phyloP scores from a whole-genome alignment of 2,329 filamentous ascomycete genomes.

The Trichothecium sympodiale region DNA sequence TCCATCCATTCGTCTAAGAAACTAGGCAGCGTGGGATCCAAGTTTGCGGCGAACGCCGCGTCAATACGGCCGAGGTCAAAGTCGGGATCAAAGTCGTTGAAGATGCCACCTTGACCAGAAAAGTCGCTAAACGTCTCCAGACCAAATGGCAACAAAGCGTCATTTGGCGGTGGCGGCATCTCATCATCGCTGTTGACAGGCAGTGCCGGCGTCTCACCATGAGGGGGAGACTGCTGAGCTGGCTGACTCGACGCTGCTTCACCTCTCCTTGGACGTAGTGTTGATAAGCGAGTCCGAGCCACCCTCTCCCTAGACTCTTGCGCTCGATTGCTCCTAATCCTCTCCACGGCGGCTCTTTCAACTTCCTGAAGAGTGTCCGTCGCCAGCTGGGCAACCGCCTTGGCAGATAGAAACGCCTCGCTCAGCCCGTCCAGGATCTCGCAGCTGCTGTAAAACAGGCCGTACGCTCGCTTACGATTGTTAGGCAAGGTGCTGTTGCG shows the following conservation, averaged over 20 bases:
- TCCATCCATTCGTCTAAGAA: too few relatives aligned
- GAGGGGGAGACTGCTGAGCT: background rate
- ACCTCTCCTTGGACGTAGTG: too few relatives aligned
- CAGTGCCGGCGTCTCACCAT: background rate
- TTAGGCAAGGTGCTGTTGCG: constrained; percentile 10
- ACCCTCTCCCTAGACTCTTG: background rate
- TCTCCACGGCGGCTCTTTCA: constrained; percentile 8
- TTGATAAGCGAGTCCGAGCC: too few relatives aligned
- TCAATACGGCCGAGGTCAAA: constrained; percentile 11
- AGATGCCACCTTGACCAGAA: constrained; percentile 7
- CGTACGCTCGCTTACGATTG: constrained; percentile 7
- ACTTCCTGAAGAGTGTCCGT: constrained; percentile 11
- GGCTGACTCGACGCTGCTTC: too few relatives aligned
- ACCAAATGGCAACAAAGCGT: constrained; percentile 1
- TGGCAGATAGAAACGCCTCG: constrained; percentile 9
- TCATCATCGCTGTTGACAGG: background rate
- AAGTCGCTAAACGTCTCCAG: constrained; percentile 1
- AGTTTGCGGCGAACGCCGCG: constrained; percentile 8
- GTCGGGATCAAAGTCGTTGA: constrained; percentile 11
- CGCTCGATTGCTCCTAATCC: constrained; percentile 1
- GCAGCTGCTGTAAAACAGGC: constrained; percentile 9
- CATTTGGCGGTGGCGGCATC: background rate
- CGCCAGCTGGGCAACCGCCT: constrained; percentile 10
- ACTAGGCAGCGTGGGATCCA: constrained; percentile 4
- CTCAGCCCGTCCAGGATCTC: constrained; percentile 8